Base-by-base conservation (phyloP, 345 rosid genomes). In the Camelina hispida region DNA sequence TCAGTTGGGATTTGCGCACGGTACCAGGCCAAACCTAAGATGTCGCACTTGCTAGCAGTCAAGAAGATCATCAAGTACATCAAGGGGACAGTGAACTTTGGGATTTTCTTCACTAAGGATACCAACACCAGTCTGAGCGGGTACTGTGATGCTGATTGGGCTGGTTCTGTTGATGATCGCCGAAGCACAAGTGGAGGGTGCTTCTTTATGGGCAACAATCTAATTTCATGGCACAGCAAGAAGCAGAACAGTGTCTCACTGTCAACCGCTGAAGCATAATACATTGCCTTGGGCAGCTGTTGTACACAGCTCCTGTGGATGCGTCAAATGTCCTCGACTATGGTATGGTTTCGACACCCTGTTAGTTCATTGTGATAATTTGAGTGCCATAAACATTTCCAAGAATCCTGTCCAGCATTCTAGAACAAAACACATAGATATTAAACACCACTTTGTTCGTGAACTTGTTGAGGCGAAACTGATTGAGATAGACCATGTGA, bases 401-500 rank as follows among this genome's bases (percentile, higher is more conserved):
- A 52, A 52, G 6, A 22, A 20, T 20, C 56, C 0, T 52, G 30
- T 52, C 3, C 32, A 52, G 9, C 57, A 52, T 6, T 22, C 55
- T 3, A 7, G 8, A 1, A 52, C n/a, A 1, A 52, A 52, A 8
- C 57, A 22, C 0, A 52, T 52, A 10, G 15, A 10, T 11, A 52
- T 2, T 11, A 4, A 8, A 4, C 32, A 52, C 2, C 30, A 52
- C 1, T 20, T 52, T 2, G 11, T 52, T 52, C 14, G 32, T 52
- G n/a, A 18, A 5, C 4, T 22, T 0, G n/a, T 69, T 55, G 71
- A 75, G 7, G 83, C 20, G 61, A 78, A 66, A 38, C 78, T 79
- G 38, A 48, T 62, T 22, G 4, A 4, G 2, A 3, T 22, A 1
- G 12, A 52, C 0, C 56, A 23, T 23, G 25, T 23, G 25, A 23